Evolutionary conservation across 345 rosid species (phyloP).

Genomic region (Camelina sativa): DNA sequence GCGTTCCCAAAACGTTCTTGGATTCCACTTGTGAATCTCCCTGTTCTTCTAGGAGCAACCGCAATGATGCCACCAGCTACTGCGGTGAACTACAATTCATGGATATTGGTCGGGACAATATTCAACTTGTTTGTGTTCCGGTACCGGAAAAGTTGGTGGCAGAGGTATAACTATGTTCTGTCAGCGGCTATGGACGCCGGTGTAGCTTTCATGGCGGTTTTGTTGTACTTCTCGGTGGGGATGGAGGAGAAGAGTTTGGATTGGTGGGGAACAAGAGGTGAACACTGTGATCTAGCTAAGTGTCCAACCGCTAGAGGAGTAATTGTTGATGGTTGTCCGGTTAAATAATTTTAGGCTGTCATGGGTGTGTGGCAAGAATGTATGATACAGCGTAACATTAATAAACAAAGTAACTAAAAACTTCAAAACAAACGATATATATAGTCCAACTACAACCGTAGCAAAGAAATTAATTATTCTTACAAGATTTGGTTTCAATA

Average conservation of each 20-base stretch:
- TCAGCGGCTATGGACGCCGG: constrained; percentile 90
- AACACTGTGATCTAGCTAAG: constrained; percentile 74
- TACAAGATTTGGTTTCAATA: too few relatives aligned
- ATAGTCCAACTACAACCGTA: background rate
- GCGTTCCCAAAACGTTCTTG: constrained; percentile 75
- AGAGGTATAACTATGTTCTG: constrained; percentile 82
- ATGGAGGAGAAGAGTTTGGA: constrained; percentile 55
- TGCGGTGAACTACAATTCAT: constrained; percentile 72
- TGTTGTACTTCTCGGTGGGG: constrained; percentile 68
- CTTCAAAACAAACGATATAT: background rate
- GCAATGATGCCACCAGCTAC: constrained; percentile 83
- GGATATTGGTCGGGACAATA: constrained; percentile 78
- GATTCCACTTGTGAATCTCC: constrained; percentile 88
- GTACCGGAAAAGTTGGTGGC: constrained; percentile 84
- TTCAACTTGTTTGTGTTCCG: constrained; percentile 83
- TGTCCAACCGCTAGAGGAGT: constrained; percentile 87
- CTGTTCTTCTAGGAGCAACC: constrained; percentile 86
- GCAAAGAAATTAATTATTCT: background rate
- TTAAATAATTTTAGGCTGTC: constrained; percentile 34
- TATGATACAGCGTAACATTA: background rate
- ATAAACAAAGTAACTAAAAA: background rate
- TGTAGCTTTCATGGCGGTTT: constrained; percentile 84
- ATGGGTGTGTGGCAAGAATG: constrained; percentile 8
- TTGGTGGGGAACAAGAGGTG: constrained; percentile 88
- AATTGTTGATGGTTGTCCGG: constrained; percentile 65